These are phyloP conservation scores for Bipolaris cookei DNA, from an alignment of 2,329 filamentous ascomycete genomes.

Conservation along the genomic window DNA sequence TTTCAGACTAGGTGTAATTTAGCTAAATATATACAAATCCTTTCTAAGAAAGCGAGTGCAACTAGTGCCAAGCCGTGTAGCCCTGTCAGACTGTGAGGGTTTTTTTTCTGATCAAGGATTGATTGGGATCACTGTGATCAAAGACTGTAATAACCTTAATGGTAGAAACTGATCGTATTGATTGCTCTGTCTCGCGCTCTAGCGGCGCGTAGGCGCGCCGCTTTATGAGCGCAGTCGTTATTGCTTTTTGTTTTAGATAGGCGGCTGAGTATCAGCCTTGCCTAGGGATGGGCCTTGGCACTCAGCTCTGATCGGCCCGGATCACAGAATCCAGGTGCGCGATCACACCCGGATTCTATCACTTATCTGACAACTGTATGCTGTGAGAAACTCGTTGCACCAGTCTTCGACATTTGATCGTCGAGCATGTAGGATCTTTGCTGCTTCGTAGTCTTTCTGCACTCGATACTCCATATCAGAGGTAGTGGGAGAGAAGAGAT, in stretches of 20 bases:
- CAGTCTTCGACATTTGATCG: too few relatives aligned
- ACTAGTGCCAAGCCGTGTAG: too few relatives aligned
- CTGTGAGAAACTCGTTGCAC: too few relatives aligned
- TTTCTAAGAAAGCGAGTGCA: too few relatives aligned
- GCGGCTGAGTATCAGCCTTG: neutral
- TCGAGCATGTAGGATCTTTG: too few relatives aligned
- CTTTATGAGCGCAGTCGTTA: slow-evolving; percentile 1
- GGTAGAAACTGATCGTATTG: neutral
- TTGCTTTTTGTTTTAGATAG: neutral
- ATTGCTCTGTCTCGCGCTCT: neutral
- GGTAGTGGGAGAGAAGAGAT: too few relatives aligned
- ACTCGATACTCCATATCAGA: too few relatives aligned
- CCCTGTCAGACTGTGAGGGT: neutral
- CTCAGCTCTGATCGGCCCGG: neutral
- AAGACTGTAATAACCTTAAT: neutral
- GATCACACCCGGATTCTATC: neutral
- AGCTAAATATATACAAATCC: too few relatives aligned
- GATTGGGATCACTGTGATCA: neutral
- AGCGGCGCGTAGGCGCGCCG: neutral
- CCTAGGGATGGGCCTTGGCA: neutral
- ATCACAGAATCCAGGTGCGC: neutral
- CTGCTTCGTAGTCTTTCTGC: too few relatives aligned
- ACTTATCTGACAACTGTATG: neutral
- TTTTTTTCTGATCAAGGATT: neutral
- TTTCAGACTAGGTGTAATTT: too few relatives aligned